Evolutionary conservation across 139 green algal genomes (phyloP).

Genomic region (Pedinophyceae sp.): DNA sequence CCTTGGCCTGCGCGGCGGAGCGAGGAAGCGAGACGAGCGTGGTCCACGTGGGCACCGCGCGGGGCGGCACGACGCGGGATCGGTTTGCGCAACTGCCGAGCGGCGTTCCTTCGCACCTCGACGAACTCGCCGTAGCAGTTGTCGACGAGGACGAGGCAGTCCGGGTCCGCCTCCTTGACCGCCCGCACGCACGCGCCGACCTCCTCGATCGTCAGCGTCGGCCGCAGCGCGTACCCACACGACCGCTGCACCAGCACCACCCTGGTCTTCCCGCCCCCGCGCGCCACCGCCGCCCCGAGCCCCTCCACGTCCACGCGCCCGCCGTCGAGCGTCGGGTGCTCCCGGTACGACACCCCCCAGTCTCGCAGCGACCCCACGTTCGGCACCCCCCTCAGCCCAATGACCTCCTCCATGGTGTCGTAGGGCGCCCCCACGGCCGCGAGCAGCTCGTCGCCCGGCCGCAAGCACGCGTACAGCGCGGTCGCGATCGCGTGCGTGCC

Average conservation of each 20-base stretch:
- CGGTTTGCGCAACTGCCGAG: no score
- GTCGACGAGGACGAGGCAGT: conserved; percentile 73
- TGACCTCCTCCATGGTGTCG: conserved; percentile 94
- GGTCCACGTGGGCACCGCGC: no score
- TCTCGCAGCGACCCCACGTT: conserved; percentile 64
- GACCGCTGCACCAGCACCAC: conserved; percentile 85
- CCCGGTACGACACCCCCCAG: conserved; percentile 67
- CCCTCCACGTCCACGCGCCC: conserved; percentile 52
- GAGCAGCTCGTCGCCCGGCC: conserved; percentile 80
- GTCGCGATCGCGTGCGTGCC: conserved; percentile 83
- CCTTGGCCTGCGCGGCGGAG: no score
- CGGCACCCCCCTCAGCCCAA: conserved; percentile 52
- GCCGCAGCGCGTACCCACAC: conserved; percentile 76
- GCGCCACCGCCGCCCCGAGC: conserved; percentile 38
- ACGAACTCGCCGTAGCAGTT: conserved; percentile 99
- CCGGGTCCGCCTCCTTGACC: conserved; percentile 23
- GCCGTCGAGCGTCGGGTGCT: conserved; percentile 34
- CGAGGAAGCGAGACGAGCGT: no score
- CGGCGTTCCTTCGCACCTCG: conserved; percentile 36
- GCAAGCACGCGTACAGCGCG: conserved; percentile 64
- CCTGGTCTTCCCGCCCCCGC: conserved; percentile 25
- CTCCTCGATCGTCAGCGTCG: conserved; percentile 66
- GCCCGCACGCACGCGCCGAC: conserved; percentile 22
- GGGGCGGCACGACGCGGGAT: no score
- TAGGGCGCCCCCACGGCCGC: conserved; percentile 73